phyloP scores from a whole-genome alignment of 179 eudicot genomes.

The Spergularia azorica region DNA sequence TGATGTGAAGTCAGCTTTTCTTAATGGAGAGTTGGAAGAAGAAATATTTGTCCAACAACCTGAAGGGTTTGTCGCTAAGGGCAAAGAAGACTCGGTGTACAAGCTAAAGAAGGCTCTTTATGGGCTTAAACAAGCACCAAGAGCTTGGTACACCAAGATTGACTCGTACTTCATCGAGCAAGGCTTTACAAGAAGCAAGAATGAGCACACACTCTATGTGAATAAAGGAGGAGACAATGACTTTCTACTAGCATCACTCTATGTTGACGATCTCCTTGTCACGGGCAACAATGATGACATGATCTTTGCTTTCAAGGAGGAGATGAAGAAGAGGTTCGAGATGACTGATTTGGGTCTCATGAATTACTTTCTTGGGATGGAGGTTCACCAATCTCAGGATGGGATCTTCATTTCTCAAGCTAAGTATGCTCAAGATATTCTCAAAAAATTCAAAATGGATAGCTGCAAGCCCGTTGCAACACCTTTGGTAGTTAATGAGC shows the following conservation, averaged over 20 bases:
- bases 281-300: neutral
- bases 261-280: slow-evolving; percentile 6
- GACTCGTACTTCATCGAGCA: slow-evolving; percentile 1
- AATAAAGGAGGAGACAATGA: neutral
- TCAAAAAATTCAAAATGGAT: neutral
- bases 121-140: slow-evolving; percentile 3
- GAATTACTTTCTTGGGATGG: slow-evolving; percentile 14
- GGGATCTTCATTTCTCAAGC: neutral
- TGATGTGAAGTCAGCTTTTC: too few relatives aligned
- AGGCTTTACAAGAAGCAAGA: slow-evolving; percentile 7
- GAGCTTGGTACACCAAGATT: slow-evolving; percentile 13
- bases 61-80: too few relatives aligned
- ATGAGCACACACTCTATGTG: slow-evolving; percentile 2
- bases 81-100: neutral
- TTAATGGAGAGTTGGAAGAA: too few relatives aligned
- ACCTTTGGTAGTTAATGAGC: neutral
- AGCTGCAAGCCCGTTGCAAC: neutral
- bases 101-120: neutral
- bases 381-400: neutral
- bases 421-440: neutral
- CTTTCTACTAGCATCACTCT: neutral
- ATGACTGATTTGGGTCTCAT: neutral
- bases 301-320: neutral
- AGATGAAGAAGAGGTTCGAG: neutral
- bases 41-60: too few relatives aligned